A percentile compares a stretch with the other conserved stretches of the same genome.
Evolutionary conservation across 352 stramenopile species (phyloP).

Genomic region (Globisporangium yorkense): DNA sequence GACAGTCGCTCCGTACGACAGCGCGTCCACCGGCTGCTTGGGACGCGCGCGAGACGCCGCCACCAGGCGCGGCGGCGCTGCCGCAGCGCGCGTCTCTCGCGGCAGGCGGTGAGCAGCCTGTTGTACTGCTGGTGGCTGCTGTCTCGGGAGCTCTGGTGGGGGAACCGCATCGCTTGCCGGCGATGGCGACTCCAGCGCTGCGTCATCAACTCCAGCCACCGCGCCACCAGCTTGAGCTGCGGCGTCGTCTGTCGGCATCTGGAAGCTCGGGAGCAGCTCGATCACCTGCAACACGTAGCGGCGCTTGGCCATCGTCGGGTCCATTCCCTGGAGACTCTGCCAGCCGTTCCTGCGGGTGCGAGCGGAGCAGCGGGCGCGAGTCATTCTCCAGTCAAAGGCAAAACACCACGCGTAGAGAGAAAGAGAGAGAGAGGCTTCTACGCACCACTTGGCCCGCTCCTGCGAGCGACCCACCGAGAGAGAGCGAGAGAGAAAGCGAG

Average conservation of each 20-base stretch:
- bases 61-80: neutral
- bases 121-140: too few relatives aligned
- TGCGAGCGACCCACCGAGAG: conserved; percentile 2
- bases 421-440: neutral
- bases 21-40: conserved; percentile 6
- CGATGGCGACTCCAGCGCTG: neutral
- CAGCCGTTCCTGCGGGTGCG: conserved; percentile 39
- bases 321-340: conserved; percentile 31
- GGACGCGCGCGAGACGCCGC: neutral
- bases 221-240: neutral
- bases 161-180: neutral
- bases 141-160: neutral
- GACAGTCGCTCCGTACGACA: conserved; percentile 10
- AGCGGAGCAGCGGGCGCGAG: neutral
- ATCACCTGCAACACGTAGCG: conserved; percentile 51
- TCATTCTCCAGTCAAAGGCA: neutral
- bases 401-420: neutral
- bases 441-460: conserved; percentile 59
- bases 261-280: conserved; percentile 39
- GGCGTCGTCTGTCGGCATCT: conserved; percentile 20
- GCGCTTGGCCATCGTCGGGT: conserved; percentile 29
- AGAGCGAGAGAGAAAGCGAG: neutral
- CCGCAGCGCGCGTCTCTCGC: neutral
- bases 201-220: neutral
- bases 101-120: neutral